Conservation (phyloP, 306 rosid species). For the Cucumis melo region DNA sequence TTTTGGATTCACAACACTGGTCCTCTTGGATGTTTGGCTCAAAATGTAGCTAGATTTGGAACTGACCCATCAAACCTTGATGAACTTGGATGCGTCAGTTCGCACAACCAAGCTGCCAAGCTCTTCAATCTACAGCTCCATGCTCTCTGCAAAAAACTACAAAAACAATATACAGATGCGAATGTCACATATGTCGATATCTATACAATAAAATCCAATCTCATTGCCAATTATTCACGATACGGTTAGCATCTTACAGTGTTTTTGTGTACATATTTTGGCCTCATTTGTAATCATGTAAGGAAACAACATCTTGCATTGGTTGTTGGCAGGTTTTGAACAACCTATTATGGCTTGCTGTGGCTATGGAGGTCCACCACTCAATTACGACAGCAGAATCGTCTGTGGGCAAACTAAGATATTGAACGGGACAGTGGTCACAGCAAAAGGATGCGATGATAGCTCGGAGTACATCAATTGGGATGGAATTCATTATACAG, state of each 20-base stretch:
- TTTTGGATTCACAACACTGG: constrained; percentile 93
- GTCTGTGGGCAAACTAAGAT: constrained; percentile 55
- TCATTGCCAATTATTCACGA: constrained; percentile 48
- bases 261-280: neutral
- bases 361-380: constrained; percentile 81
- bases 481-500: constrained; percentile 94
- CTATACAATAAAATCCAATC: constrained; percentile 53
- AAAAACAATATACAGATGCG: constrained; percentile 50
- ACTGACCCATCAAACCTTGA: constrained; percentile 65
- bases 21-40: constrained; percentile 78
- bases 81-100: constrained; percentile 57
- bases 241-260: constrained; percentile 28
- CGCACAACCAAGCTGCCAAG: constrained; percentile 67
- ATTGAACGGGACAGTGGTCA: constrained; percentile 50
- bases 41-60: constrained; percentile 69
- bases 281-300: neutral
- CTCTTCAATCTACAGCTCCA: constrained; percentile 68
- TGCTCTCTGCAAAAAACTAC: constrained; percentile 53
- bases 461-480: constrained; percentile 53
- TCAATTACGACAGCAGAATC: constrained; percentile 52
- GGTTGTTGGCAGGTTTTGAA: constrained; percentile 39
- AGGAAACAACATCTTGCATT: neutral
- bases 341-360: constrained; percentile 85
- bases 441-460: constrained; percentile 50
- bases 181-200: constrained; percentile 61